Conservation (phyloP, 176 grass and related monocot genomes). For the Oryza nivara region DNA sequence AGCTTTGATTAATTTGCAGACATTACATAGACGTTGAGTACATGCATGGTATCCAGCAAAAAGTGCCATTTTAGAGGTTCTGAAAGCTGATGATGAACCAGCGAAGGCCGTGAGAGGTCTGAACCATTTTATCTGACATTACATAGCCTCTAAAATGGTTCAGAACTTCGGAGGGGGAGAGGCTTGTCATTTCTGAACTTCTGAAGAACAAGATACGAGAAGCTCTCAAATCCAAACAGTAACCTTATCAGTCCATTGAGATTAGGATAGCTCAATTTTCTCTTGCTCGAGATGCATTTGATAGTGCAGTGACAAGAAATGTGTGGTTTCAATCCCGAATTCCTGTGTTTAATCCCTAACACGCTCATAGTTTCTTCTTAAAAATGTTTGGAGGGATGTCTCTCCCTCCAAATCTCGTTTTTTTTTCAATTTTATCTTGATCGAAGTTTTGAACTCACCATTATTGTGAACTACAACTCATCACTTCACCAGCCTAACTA, state of each 20-base stretch:
- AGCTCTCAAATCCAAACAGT: neutral
- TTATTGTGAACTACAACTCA: neutral
- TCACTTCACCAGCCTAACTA: neutral
- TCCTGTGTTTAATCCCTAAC: too few species aligned
- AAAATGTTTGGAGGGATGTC: too few species aligned
- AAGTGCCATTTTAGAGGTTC: too few species aligned
- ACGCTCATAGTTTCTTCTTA: too few species aligned
- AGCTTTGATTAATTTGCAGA: neutral
- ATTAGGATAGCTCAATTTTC: neutral
- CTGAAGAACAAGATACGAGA: neutral
- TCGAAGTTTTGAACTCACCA: neutral
- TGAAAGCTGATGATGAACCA: too few species aligned
- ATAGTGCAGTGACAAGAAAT: too few species aligned
- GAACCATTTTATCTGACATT: too few species aligned
- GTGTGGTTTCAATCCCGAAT: too few species aligned
- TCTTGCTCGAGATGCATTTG: neutral
- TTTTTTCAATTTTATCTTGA: neutral
- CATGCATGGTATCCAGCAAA: too few species aligned
- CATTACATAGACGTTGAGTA: too few species aligned
- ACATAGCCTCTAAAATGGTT: neutral
- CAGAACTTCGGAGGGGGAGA: neutral
- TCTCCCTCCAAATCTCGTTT: too few species aligned
- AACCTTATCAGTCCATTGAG: neutral
- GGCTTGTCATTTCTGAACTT: neutral
- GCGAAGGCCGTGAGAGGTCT: too few species aligned